A percentile compares a stretch with the other conserved stretches of the same genome.
These are phyloP conservation scores for Pseudogymnoascus verrucosus DNA, from an alignment of 2,329 filamentous ascomycete species.

Conservation along the genomic window DNA sequence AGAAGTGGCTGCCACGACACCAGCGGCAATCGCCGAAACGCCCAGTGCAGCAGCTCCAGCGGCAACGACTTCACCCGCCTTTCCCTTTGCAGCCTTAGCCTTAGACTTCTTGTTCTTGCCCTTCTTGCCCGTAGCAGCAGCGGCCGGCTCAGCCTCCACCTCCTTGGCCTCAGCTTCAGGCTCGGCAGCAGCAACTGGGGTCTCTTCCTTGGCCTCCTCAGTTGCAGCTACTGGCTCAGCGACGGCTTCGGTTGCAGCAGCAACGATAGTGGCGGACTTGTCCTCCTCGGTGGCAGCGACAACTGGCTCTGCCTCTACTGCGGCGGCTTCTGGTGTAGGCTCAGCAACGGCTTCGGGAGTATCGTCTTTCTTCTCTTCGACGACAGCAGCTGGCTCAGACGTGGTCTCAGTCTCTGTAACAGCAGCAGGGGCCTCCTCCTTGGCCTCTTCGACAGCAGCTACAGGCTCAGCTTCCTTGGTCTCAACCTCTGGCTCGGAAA, in stretches of 20 bases:
- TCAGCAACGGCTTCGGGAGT: not conserved
- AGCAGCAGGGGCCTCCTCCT: not conserved
- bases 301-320: not conserved
- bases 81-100: not conserved
- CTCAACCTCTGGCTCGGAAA: not conserved
- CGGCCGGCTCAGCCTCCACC: not conserved
- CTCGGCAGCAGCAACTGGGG: not conserved
- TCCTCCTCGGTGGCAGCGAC: not conserved
- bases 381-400: not conserved
- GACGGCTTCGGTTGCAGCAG: not conserved
- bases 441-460: not conserved
- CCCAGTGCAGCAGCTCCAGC: not conserved
- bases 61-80: not conserved
- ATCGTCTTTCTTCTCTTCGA: not conserved
- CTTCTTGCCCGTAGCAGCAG: not conserved
- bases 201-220: not conserved
- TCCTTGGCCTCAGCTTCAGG: not conserved
- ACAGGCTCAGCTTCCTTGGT: not conserved
- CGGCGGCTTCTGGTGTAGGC: not conserved
- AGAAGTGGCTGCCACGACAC: not conserved
- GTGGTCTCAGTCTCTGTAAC: not conserved
- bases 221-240: not conserved
- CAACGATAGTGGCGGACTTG: not conserved
- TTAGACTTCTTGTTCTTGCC: slow-evolving; percentile 3
- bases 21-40: not conserved